Evolutionary conservation across 148 eudicot genomes (phyloP).

Genomic region (Tetragonia tetragonoides): DNA sequence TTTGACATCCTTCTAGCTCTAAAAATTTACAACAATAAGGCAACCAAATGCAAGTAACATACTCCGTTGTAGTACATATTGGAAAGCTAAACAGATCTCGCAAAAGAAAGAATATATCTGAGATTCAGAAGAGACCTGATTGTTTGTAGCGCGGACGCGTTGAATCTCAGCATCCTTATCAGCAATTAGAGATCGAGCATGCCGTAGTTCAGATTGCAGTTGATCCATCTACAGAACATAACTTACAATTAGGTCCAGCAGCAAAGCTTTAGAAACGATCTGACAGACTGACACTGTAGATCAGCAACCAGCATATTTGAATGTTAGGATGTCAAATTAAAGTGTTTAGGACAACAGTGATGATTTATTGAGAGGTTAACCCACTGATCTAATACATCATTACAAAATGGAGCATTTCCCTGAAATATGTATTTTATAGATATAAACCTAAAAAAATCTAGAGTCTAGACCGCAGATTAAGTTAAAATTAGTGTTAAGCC

Average conservation of each 20-base stretch:
- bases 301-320: not conserved
- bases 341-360: not conserved
- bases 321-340: not conserved
- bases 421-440: not conserved
- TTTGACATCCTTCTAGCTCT: too few species aligned
- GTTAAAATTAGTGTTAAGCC: not conserved
- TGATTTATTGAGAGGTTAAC: not conserved
- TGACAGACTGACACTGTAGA: not conserved
- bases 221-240: constrained; percentile 69
- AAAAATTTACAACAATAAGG: not conserved
- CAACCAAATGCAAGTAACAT: not conserved
- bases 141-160: constrained; percentile 73
- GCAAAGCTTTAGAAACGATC: not conserved
- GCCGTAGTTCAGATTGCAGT: constrained; percentile 84
- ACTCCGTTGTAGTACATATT: not conserved
- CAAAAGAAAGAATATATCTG: not conserved
- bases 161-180: constrained; percentile 87
- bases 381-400: not conserved
- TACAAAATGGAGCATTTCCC: not conserved
- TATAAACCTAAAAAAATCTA: not conserved
- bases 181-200: constrained; percentile 91
- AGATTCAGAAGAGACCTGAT: constrained; percentile 51
- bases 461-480: not conserved
- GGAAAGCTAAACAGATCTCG: not conserved
- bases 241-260: constrained; percentile 7